Conservation (phyloP, 768 basidiomycete species). For the Mycena leptocephala region DNA sequence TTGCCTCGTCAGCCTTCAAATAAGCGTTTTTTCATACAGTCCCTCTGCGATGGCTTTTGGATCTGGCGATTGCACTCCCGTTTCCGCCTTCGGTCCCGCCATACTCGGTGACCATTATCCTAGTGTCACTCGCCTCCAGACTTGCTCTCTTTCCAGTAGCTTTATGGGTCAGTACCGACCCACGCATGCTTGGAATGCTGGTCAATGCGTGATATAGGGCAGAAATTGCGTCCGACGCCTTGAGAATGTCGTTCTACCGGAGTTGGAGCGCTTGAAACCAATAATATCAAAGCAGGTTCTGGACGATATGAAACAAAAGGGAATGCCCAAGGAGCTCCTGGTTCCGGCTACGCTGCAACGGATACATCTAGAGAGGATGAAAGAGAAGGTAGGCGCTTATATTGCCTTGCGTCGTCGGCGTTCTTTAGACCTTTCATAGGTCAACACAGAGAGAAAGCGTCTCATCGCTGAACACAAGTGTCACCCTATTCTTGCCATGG, state of each 20-base stretch:
- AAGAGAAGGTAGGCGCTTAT: slow-evolving; percentile 60
- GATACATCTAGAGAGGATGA: slow-evolving; percentile 64
- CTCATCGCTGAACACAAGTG: slow-evolving; percentile 76
- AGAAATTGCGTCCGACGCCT: slow-evolving; percentile 72
- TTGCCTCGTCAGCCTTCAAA: slow-evolving; percentile 14
- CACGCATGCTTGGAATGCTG: background rate
- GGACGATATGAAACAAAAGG: slow-evolving; percentile 69
- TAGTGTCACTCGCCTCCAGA: slow-evolving; percentile 76
- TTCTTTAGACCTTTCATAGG: slow-evolving; percentile 50
- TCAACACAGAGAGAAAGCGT: slow-evolving; percentile 69
- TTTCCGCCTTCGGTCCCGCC: slow-evolving; percentile 77
- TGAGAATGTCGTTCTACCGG: slow-evolving; percentile 75
- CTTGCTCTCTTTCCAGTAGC: slow-evolving; percentile 78
- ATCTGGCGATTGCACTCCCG: slow-evolving; percentile 84
- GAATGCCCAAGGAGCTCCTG: slow-evolving; percentile 68
- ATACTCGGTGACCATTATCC: slow-evolving; percentile 84
- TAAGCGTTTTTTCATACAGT: slow-evolving; percentile 53
- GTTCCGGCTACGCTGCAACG: slow-evolving; percentile 58
- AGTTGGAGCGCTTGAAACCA: slow-evolving; percentile 66
- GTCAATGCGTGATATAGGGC: slow-evolving; percentile 58
- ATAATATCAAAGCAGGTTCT: slow-evolving; percentile 59
- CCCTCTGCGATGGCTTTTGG: slow-evolving; percentile 79
- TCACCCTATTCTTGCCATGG: slow-evolving; percentile 69
- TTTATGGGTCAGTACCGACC: slow-evolving; percentile 75
- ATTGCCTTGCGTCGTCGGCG: background rate